Evolutionary conservation across 768 basidiomycete genomes (phyloP).

Genomic region (Cantharellus anzutake): DNA sequence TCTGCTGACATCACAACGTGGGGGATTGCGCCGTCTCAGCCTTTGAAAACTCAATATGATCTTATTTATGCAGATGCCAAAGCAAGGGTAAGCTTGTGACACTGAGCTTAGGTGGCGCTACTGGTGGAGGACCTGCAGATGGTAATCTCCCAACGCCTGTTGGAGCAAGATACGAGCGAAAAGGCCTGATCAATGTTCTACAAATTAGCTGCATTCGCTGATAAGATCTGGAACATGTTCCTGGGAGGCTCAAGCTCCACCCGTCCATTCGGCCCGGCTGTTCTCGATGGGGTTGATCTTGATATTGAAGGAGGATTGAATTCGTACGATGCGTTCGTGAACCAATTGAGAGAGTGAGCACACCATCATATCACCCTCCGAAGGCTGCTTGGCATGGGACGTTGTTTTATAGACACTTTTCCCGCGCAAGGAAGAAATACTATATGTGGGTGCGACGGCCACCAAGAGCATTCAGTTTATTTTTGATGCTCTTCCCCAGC

Average conservation of each 20-base stretch:
- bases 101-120: constrained; percentile 35
- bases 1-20: constrained; percentile 48
- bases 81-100: constrained; percentile 37
- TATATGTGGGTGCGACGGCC: constrained; percentile 1
- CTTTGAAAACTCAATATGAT: neutral
- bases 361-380: too few relatives aligned
- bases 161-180: constrained; percentile 29
- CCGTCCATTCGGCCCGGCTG: constrained; percentile 51
- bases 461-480: neutral
- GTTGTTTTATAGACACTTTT: constrained; percentile 20
- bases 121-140: constrained; percentile 25
- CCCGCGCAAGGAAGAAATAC: constrained; percentile 34
- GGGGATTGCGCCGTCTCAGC: constrained; percentile 13
- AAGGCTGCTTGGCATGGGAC: too few relatives aligned
- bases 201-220: constrained; percentile 1
- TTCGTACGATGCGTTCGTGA: constrained; percentile 36
- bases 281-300: constrained; percentile 56
- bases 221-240: constrained; percentile 46
- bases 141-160: neutral
- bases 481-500: constrained; percentile 27
- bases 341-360: constrained; percentile 18
- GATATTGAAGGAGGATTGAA: constrained; percentile 47
- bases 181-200: constrained; percentile 28
- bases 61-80: constrained; percentile 39
- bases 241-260: constrained; percentile 41